Conservation (phyloP, 805 yeast genomes). For the Kazachstania bromeliacearum region DNA sequence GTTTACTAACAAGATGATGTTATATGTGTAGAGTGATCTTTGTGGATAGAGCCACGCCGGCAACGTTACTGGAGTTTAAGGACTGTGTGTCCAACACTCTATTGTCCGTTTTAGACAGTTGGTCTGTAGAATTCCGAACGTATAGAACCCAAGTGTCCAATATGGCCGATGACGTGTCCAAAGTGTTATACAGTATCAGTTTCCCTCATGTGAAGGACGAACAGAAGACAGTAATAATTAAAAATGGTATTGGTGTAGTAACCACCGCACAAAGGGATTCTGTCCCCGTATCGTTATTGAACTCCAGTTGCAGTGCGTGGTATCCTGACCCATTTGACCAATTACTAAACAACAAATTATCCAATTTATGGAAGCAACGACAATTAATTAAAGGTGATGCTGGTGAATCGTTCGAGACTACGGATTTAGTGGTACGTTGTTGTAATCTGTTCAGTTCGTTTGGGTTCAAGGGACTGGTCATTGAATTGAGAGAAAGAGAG, state of each 20-base stretch:
- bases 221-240: slow-evolving; percentile 19
- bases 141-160: slow-evolving; percentile 19
- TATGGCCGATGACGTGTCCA: slow-evolving; percentile 8
- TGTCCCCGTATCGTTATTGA: slow-evolving; percentile 11
- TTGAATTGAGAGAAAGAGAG: slow-evolving; percentile 17
- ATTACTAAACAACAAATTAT: slow-evolving; percentile 18
- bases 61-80: slow-evolving; percentile 23
- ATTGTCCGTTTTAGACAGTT: slow-evolving; percentile 18
- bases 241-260: slow-evolving; percentile 19
- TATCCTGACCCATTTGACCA: slow-evolving; percentile 20
- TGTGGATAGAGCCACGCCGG: slow-evolving; percentile 26
- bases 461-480: slow-evolving; percentile 26
- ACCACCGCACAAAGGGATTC: slow-evolving; percentile 15
- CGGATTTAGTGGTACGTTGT: slow-evolving; percentile 14
- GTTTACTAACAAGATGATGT: too few species aligned
- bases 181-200: slow-evolving; percentile 22
- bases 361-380: slow-evolving; percentile 27
- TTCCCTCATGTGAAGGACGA: slow-evolving; percentile 23
- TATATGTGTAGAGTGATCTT: slow-evolving; percentile 26
- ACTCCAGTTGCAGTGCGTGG: slow-evolving; percentile 18
- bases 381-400: slow-evolving; percentile 27
- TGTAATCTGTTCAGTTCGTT: slow-evolving; percentile 26
- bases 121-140: slow-evolving; percentile 27
- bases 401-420: slow-evolving; percentile 23
- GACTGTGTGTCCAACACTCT: slow-evolving; percentile 22